Evolutionary conservation across 805 yeast species (phyloP).

Genomic region (Zygoascus flipseniorum): DNA sequence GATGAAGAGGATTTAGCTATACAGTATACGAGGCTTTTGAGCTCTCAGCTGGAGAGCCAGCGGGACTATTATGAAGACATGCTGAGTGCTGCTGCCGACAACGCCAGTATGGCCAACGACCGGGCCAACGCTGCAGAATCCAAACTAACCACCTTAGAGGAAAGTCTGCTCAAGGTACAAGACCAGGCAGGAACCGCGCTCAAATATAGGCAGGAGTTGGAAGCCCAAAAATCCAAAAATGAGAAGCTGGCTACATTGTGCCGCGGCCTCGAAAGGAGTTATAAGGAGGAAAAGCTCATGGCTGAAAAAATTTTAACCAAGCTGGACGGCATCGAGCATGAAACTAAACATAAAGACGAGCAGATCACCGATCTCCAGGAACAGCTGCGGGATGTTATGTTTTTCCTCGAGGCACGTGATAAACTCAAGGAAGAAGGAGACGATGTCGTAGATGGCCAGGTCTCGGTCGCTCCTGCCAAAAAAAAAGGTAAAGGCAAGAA

Average conservation of each 20-base stretch:
- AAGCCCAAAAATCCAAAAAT: slow-evolving; percentile 7
- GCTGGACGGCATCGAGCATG: slow-evolving; percentile 29
- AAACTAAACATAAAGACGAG: slow-evolving; percentile 16
- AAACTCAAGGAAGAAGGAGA: slow-evolving; percentile 64
- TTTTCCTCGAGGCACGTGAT: slow-evolving; percentile 62
- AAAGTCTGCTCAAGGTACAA: background rate
- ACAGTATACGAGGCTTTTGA: slow-evolving; percentile 71
- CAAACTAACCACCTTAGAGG: slow-evolving; percentile 11
- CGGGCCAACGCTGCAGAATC: slow-evolving; percentile 19
- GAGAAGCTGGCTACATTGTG: slow-evolving; percentile 18
- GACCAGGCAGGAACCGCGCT: slow-evolving; percentile 1
- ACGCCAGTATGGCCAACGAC: slow-evolving; percentile 18
- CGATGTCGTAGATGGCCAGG: slow-evolving; percentile 60
- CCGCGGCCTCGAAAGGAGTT: slow-evolving; percentile 28
- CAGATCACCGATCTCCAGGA: slow-evolving; percentile 27
- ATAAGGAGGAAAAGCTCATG: slow-evolving; percentile 41
- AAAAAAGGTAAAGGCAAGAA: slow-evolving; percentile 3
- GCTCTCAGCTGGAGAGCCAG: slow-evolving; percentile 79
- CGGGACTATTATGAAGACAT: slow-evolving; percentile 68
- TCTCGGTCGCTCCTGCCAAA: slow-evolving; percentile 8
- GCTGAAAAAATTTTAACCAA: slow-evolving; percentile 35
- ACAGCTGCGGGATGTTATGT: slow-evolving; percentile 60
- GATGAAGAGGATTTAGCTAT: slow-evolving; percentile 46
- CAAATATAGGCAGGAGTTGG: background rate
- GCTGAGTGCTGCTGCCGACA: slow-evolving; percentile 29